A percentile compares a stretch with the other conserved stretches of the same genome.
phyloP scores from a whole-genome alignment of 106 monocot species.

The Allium sativum region DNA sequence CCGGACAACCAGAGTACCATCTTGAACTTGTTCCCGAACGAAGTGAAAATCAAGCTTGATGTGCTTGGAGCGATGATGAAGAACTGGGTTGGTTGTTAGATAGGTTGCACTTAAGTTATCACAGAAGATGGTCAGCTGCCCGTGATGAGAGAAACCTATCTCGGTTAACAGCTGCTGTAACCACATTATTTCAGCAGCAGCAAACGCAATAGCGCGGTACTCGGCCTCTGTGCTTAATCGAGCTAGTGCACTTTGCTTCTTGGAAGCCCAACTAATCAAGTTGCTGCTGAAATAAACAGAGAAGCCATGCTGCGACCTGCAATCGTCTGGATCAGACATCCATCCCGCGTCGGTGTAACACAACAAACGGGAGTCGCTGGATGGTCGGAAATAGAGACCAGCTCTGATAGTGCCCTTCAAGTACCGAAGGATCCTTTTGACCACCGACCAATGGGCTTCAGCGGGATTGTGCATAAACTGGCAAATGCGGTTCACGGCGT shows the following conservation, averaged over 20 bases:
- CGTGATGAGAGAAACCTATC: background rate
- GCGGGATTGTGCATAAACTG: background rate
- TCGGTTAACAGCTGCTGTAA: background rate
- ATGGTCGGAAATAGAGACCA: background rate
- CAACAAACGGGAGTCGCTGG: background rate
- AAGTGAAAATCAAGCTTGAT: conserved; percentile 13
- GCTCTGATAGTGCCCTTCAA: background rate
- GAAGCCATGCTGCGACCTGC: background rate
- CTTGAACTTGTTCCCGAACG: background rate
- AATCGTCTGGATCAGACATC: background rate
- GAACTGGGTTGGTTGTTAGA: background rate
- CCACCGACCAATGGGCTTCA: background rate
- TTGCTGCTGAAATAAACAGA: background rate
- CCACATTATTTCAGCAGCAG: background rate
- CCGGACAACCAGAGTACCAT: too few species aligned
- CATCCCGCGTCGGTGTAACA: conserved; percentile 5
- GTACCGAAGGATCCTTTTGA: background rate
- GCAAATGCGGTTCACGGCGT: background rate
- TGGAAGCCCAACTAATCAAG: background rate
- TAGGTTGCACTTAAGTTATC: background rate
- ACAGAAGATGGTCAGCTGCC: background rate
- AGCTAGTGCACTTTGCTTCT: conserved; percentile 2
- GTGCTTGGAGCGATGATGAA: conserved; percentile 4
- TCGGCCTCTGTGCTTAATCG: conserved; percentile 7
- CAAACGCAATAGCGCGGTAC: background rate